Evolutionary conservation across 192 early-diverging fungal genomes (phyloP), one percentile per base, ranked within the genome.

Genomic region (Entomortierella chlamydospora): DNA sequence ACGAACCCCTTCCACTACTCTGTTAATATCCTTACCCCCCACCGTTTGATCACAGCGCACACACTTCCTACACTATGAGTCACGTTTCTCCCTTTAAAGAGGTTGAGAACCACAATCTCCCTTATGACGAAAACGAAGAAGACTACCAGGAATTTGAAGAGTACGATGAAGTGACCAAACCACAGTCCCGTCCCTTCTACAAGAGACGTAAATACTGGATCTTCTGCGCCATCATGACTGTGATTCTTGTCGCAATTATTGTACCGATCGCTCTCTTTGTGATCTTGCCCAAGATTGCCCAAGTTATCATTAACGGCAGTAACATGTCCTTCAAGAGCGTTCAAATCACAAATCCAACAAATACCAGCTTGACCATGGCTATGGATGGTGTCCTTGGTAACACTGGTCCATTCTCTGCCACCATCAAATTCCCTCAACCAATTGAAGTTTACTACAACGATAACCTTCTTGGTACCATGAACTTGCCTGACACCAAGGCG

Each of bases 121-220:
- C 74, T 58, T 78, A 78, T 67, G 67, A 78, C 22, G 74, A 78
- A 45, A 47, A 61, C 43, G 74, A 78, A 33, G 74, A 78, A 43
- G 74, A 78, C 50, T 78, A 78, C 56, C 74, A 78, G n/a, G 74
- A 78, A 61, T 78, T 78, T 59, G 61, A 78, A 31, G 74, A 78
- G 49, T 78, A 78, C 49, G 67, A 70, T 54, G 74, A 78, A 49
- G 74, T 70, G 55, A 69, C 54, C n/a, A 78, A 78, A 43, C 85
- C 87, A 22, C 59, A 64, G 4, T 78, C 70, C 43, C 67, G 51
- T 20, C 82, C 73, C 23, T 87, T 85, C 43, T 87, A 87, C 54
- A 84, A 84, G 53, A 71, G 83, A 15, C 82, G 82, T 30, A 86
- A 84, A 28, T 87, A 81, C 57, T 87, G 87, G 84, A 82, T 83